Evolutionary conservation across 2,329 filamentous ascomycete species (phyloP).

Genomic region (Ophiostoma quercus): DNA sequence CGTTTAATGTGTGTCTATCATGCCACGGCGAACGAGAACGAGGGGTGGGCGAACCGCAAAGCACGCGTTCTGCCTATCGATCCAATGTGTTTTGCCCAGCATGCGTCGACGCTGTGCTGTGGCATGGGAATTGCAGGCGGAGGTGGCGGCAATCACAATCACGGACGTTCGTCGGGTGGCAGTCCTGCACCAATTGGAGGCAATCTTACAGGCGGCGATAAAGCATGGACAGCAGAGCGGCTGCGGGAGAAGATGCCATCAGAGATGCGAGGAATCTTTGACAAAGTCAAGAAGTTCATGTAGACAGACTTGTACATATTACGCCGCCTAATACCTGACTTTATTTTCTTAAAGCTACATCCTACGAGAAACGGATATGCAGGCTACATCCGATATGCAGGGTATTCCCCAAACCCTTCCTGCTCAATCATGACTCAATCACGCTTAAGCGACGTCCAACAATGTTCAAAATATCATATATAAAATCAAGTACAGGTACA

Average conservation of each 20-base stretch:
- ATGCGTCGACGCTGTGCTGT: not conserved
- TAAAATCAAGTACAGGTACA: no score
- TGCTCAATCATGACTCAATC: not conserved
- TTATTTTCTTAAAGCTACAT: not conserved
- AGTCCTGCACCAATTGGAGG: not conserved
- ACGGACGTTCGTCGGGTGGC: not conserved
- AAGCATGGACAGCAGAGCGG: not conserved
- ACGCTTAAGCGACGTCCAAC: not conserved
- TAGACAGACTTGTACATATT: not conserved
- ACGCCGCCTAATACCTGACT: no score
- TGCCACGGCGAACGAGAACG: constrained; percentile 7
- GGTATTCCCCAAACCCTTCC: not conserved
- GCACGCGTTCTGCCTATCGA: constrained; percentile 11
- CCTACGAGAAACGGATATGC: not conserved
- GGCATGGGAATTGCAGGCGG: not conserved
- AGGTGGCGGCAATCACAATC: not conserved
- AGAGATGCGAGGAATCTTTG: constrained; percentile 8
- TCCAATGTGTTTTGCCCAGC: constrained; percentile 5
- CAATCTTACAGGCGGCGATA: constrained; percentile 7
- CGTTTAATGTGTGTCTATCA: constrained; percentile 12
- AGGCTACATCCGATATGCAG: not conserved
- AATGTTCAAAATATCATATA: no score
- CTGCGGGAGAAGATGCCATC: constrained; percentile 7
- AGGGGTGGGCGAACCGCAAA: constrained; percentile 13
- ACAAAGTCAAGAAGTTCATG: constrained; percentile 3